These are phyloP conservation scores for Psilocybe tampanensis DNA, from an alignment of 768 basidiomycete species.

Conservation along the genomic window DNA sequence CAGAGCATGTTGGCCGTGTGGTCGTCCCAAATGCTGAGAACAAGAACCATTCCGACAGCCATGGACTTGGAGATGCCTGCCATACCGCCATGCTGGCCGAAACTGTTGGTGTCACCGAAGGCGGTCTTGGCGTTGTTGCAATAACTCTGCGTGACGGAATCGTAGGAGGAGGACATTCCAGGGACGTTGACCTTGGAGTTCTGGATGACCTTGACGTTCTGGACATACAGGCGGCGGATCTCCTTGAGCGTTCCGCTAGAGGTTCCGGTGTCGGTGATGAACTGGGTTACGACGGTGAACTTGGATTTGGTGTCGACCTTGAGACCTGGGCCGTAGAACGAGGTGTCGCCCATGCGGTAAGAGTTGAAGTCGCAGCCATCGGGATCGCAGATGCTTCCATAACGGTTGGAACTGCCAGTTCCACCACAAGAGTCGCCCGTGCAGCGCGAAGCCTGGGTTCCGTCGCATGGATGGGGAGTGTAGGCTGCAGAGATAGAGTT, in stretches of 20 bases:
- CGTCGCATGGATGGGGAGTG: conserved; percentile 54
- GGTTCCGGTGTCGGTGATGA: conserved; percentile 49
- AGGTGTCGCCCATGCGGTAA: conserved; percentile 51
- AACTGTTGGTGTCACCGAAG: conserved; percentile 46
- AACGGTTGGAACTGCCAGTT: conserved; percentile 33
- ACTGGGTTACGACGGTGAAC: conserved; percentile 64
- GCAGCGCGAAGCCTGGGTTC: conserved; percentile 43
- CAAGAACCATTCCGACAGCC: conserved; percentile 48
- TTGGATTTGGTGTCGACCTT: conserved; percentile 30
- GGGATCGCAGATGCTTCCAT: conserved; percentile 51
- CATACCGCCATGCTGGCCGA: conserved; percentile 43
- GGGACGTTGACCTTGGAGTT: conserved; percentile 52
- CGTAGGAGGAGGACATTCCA: conserved; percentile 35
- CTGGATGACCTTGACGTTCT: conserved; percentile 51
- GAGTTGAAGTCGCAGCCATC: conserved; percentile 69
- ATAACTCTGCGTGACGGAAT: conserved; percentile 51
- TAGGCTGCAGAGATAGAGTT: conserved; percentile 51
- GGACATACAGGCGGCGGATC: conserved; percentile 60
- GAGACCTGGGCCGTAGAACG: conserved; percentile 49
- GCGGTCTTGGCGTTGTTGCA: conserved; percentile 46
- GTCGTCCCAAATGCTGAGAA: conserved; percentile 57
- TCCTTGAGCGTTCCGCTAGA: conserved; percentile 49
- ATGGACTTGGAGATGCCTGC: conserved; percentile 36
- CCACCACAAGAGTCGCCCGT: conserved; percentile 40
- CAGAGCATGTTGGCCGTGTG: conserved; percentile 57